Percentiles rank a stretch among this genome's conserved stretches.
Conservation (phyloP, 345 rosid genomes). For the Mallotus nudiflorus region DNA sequence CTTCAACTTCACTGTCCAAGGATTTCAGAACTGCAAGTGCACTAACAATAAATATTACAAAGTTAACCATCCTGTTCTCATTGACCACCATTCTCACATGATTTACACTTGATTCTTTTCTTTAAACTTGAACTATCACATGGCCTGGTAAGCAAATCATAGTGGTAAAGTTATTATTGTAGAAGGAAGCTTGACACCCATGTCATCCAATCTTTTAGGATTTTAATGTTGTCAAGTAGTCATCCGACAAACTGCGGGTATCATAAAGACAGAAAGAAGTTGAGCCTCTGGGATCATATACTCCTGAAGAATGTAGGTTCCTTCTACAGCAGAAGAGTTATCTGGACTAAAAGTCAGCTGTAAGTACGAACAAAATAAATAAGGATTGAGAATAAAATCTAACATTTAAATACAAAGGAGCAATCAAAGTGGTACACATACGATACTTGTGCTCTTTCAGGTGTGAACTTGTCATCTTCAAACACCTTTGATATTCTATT, state of each 20-base stretch:
- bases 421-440: no score
- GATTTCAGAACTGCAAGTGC: conserved; percentile 61
- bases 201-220: conserved; percentile 59
- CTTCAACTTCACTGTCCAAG: no score
- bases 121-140: no score
- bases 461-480: no score
- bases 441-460: no score
- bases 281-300: conserved; percentile 76
- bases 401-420: no score
- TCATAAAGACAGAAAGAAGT: no score
- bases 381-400: no score
- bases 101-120: conserved; percentile 42
- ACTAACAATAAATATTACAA: conserved; percentile 61
- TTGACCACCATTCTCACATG: conserved; percentile 28
- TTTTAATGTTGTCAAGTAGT: conserved; percentile 38
- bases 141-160: no score
- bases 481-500: no score
- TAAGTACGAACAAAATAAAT: no score
- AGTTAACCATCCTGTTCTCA: conserved; percentile 54
- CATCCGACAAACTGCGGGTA: conserved; percentile 46
- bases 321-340: conserved; percentile 48
- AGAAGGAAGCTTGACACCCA: conserved; percentile 73
- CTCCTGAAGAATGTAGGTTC: conserved; percentile 70
- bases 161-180: no score
- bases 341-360: conserved; percentile 30